Evolutionary conservation across 192 early-diverging fungal genomes (phyloP), one percentile per base, ranked within the genome.

Genomic region (Borealophlyctis nickersoniae): DNA sequence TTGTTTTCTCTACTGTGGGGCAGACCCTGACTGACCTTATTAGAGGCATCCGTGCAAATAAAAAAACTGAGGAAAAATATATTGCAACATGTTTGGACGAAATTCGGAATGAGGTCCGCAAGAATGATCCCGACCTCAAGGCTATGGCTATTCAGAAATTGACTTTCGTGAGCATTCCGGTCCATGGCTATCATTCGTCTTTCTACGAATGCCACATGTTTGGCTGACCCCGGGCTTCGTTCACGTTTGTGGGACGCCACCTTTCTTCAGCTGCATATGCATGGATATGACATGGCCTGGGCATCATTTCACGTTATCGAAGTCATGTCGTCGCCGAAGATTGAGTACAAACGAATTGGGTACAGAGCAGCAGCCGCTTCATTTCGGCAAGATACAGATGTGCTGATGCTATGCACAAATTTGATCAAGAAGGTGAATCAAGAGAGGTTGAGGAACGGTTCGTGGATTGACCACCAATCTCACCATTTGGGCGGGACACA

Each of bases 241-340:
- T n/a, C n/a, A n/a, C n/a, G n/a, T n/a, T n/a, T n/a, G n/a, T n/a
- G n/a, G n/a, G n/a, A n/a, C n/a, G n/a, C n/a, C n/a, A n/a, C n/a
- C n/a, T n/a, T n/a, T n/a, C 13, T 62, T 1, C 79, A 95, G 82
- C 84, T 99, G 36, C 92, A 96, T 81, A 97, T 95, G 92, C 82
- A 94, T 24, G 96, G 97, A 5, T 99, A 95, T 72, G 93, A 95
- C 73, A 94, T 95, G 90, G 86, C 86, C 23, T 99, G 95, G 94
- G 94, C 94, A 0, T 88, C 88, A 2, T 99, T 99, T 69, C 91
- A 96, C 74, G 86, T 97, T 0, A 87, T 99, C 30, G 92, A 99
- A 64, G 92, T 96, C 28, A 97, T 99, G 95, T 91, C 92, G 3
- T 91, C 91, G 1, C 78, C 88, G 58, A 89, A 90, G 49, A 87